phyloP scores from a whole-genome alignment of 306 rosid species.

The Glycyrrhiza uralensis region DNA sequence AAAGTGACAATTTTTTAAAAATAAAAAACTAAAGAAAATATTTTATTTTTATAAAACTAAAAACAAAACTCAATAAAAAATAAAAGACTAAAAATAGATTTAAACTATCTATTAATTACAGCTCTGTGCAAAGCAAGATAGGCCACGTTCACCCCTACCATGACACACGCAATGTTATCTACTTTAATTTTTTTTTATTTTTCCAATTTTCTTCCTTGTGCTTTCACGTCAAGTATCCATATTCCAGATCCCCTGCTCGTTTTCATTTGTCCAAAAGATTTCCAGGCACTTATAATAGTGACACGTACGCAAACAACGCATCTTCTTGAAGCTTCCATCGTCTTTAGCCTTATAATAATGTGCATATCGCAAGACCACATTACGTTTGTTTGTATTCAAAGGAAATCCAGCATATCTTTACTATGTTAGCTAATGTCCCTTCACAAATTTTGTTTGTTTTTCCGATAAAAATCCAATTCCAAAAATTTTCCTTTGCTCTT shows the following conservation, averaged over 20 bases:
- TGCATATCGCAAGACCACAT: background rate
- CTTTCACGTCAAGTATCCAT: background rate
- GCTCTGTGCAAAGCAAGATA: slow-evolving; percentile 2
- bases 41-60: no score
- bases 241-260: background rate
- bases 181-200: background rate
- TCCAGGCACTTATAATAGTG: background rate
- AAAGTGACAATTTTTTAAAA: no score
- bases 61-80: no score
- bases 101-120: no score
- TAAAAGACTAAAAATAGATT: no score
- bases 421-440: background rate
- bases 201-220: background rate
- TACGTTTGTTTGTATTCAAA: background rate
- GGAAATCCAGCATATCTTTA: background rate
- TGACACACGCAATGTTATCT: slow-evolving; percentile 13
- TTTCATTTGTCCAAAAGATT: background rate
- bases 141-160: slow-evolving; percentile 24
- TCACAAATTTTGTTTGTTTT: background rate
- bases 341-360: background rate
- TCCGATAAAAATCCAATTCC: background rate
- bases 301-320: background rate
- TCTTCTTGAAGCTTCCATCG: slow-evolving; percentile 14
- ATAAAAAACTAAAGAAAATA: no score
- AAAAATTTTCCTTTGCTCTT: background rate